Evolutionary conservation across 139 green algal genomes (phyloP).

Genomic region (Chlorella vulgaris): DNA sequence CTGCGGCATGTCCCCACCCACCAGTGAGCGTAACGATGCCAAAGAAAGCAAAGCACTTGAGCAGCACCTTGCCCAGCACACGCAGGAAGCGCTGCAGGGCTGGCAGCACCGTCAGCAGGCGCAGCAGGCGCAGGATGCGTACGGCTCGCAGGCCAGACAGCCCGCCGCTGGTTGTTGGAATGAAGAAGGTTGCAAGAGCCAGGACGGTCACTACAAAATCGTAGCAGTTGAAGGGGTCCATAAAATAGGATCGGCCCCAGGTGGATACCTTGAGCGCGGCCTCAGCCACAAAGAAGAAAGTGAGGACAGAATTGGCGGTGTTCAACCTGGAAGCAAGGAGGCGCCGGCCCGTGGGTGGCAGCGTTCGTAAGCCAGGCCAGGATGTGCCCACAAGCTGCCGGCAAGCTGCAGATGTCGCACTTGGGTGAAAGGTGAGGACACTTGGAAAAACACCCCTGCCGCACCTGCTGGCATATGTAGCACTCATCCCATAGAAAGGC

Average conservation of each 20-base stretch:
- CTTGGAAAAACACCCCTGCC: neutral
- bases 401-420: too few species aligned
- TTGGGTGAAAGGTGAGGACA: neutral
- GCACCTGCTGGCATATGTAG: neutral
- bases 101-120: neutral
- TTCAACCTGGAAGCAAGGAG: neutral
- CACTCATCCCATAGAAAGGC: neutral
- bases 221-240: neutral
- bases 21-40: neutral
- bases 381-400: too few species aligned
- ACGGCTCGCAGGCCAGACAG: neutral
- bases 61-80: neutral
- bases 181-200: neutral
- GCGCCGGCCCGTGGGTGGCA: too few species aligned
- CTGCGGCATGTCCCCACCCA: too few species aligned
- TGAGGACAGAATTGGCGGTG: neutral
- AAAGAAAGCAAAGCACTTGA: neutral
- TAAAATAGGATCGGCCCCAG: neutral
- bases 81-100: constrained; percentile 1
- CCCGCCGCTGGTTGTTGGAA: neutral
- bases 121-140: neutral
- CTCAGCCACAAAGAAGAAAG: neutral
- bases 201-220: neutral
- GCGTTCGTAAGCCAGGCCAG: too few species aligned
- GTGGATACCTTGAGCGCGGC: neutral